phyloP scores from a whole-genome alignment of 2,329 filamentous ascomycete species.

The Ceratocystiopsis brevicomis region DNA sequence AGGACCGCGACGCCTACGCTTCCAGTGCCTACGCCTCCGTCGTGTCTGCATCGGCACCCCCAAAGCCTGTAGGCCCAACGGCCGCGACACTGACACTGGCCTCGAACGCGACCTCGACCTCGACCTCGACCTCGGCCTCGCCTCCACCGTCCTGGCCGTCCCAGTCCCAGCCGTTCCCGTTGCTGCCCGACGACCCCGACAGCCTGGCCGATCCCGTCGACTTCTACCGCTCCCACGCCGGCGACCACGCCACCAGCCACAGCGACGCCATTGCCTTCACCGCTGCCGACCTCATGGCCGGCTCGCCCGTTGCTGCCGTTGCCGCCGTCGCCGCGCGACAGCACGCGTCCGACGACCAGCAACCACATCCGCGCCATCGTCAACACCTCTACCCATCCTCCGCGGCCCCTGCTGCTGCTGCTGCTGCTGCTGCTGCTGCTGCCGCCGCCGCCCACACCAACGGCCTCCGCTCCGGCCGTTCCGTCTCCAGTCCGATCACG shows the following conservation, averaged over 20 bases:
- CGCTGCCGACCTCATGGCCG: constrained; percentile 19
- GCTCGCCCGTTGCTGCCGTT: constrained; percentile 18
- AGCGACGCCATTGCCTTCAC: constrained; percentile 1
- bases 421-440: constrained; percentile 16
- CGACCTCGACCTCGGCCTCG: not conserved
- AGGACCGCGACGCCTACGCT: constrained; percentile 3
- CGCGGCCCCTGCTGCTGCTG: constrained; percentile 22
- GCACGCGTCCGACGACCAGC: constrained; percentile 9
- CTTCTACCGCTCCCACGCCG: constrained; percentile 10
- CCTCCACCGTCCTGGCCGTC: no score
- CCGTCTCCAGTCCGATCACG: constrained; percentile 30
- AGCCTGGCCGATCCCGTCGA: constrained; percentile 1
- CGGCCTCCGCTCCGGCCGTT: constrained; percentile 28
- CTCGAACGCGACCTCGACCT: constrained; percentile 7
- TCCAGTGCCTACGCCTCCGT: no score
- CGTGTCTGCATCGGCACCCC: no score
- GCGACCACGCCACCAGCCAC: not conserved
- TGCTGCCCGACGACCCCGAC: constrained; percentile 7
- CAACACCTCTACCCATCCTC: not conserved
- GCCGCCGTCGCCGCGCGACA: constrained; percentile 20
- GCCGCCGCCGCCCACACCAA: constrained; percentile 19
- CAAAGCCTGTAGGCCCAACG: not conserved
- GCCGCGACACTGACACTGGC: not conserved
- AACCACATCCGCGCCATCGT: not conserved
- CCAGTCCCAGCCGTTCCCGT: not conserved